Evolutionary conservation across 768 basidiomycete species (phyloP).

Genomic region (Boletus sensibilis): DNA sequence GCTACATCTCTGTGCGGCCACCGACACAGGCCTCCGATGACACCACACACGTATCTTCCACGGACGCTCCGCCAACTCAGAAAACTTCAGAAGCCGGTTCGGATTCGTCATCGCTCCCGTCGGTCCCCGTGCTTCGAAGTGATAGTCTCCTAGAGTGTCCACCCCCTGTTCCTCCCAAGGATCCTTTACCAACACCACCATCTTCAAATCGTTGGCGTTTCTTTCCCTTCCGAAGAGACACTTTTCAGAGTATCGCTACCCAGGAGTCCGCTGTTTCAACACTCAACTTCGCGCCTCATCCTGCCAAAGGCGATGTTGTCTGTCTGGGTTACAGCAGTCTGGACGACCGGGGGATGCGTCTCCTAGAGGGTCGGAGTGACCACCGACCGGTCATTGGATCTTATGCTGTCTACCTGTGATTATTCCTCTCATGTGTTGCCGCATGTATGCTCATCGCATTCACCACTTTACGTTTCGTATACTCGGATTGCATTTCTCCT

Average conservation of each 20-base stretch:
- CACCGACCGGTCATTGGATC: constrained; percentile 84
- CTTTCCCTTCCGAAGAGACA: constrained; percentile 46
- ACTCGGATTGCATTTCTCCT: constrained; percentile 4
- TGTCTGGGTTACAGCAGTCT: constrained; percentile 73
- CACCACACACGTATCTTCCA: constrained; percentile 18
- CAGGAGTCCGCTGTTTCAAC: constrained; percentile 25
- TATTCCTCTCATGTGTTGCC: not conserved
- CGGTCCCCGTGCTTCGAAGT: constrained; percentile 4
- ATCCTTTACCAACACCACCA: constrained; percentile 22
- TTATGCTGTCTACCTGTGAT: constrained; percentile 65
- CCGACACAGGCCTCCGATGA: constrained; percentile 10
- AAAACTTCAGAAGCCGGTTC: constrained; percentile 9
- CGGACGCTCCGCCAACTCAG: constrained; percentile 2
- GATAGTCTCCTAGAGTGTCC: constrained; percentile 23
- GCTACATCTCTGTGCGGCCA: constrained; percentile 5
- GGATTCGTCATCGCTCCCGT: constrained; percentile 15
- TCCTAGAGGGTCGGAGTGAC: constrained; percentile 76
- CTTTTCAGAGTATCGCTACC: constrained; percentile 28
- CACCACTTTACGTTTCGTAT: not conserved
- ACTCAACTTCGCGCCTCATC: constrained; percentile 27
- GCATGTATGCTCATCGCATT: constrained; percentile 15
- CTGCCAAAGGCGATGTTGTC: constrained; percentile 64
- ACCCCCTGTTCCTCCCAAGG: constrained; percentile 32
- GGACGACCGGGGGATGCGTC: constrained; percentile 71
- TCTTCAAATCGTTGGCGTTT: constrained; percentile 49